Evolutionary conservation across 352 stramenopile species (phyloP).

Genomic region (Bremia lactucae): DNA sequence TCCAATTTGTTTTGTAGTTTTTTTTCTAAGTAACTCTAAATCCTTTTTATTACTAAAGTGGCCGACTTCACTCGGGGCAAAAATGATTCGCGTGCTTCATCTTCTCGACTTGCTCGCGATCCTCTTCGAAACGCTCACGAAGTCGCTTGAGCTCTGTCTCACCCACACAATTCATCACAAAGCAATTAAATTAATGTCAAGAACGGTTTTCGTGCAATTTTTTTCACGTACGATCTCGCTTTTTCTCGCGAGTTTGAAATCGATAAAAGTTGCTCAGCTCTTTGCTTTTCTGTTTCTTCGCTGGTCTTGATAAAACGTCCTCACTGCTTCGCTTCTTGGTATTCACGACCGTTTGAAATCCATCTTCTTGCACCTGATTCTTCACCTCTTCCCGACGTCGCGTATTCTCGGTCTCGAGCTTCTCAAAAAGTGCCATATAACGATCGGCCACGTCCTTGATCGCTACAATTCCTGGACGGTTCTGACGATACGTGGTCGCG

Average conservation of each 20-base stretch:
- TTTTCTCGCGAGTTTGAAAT: constrained; percentile 82
- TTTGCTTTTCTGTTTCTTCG: constrained; percentile 81
- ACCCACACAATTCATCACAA: constrained; percentile 1
- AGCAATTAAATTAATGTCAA: background rate
- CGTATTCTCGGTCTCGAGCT: constrained; percentile 48
- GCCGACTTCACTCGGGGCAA: constrained; percentile 60
- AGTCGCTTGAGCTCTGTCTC: constrained; percentile 65
- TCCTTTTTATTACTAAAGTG: too few species aligned
- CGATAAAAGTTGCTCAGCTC: constrained; percentile 77
- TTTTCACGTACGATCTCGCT: constrained; percentile 69
- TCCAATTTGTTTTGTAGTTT: too few species aligned
- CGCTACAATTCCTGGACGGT: constrained; percentile 47
- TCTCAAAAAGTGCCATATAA: constrained; percentile 73
- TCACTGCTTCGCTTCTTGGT: constrained; percentile 62
- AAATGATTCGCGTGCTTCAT: constrained; percentile 79
- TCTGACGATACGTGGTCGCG: constrained; percentile 50
- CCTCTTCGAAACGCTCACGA: constrained; percentile 77
- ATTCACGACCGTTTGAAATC: constrained; percentile 75
- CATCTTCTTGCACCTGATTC: constrained; percentile 70
- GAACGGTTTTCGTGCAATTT: too few species aligned
- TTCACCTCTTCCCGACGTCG: constrained; percentile 63
- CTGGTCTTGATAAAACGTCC: constrained; percentile 36
- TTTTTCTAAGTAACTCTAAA: too few species aligned
- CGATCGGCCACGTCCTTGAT: constrained; percentile 60
- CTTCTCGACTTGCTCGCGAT: constrained; percentile 64